Percentiles rank a stretch among this genome's conserved stretches.
Conservation (phyloP, 192 early-diverging fungal species). For the Paraglomus occultum region DNA sequence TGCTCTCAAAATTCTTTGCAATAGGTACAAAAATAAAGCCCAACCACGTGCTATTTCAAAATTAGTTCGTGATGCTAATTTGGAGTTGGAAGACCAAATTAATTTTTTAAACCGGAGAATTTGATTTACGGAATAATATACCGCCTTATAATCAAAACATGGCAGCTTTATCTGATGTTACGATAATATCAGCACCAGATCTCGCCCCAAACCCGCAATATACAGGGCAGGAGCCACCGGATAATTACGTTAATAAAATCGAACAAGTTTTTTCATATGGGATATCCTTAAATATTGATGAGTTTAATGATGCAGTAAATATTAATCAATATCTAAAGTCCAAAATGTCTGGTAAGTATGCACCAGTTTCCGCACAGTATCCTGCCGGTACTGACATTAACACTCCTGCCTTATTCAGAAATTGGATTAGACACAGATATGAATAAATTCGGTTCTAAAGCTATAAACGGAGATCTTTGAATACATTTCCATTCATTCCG, state of each 20-base stretch:
- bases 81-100: too few species aligned
- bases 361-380: constrained; percentile 3
- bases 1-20: too few species aligned
- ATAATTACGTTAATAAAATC: background rate
- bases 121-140: background rate
- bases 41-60: too few species aligned
- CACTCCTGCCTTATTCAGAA: background rate
- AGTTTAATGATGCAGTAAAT: constrained; percentile 6
- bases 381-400: background rate
- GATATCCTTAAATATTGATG: background rate
- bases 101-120: background rate
- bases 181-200: background rate
- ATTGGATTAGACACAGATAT: constrained; percentile 14
- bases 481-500: too few species aligned
- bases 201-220: background rate
- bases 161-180: background rate
- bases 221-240: background rate
- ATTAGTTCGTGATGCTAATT: too few species aligned
- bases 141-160: constrained; percentile 3
- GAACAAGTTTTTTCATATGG: background rate
- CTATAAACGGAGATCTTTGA: too few species aligned
- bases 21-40: too few species aligned
- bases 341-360: constrained; percentile 3
- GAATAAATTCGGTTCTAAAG: too few species aligned
- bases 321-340: background rate